A percentile compares a stretch with the other conserved stretches of the same genome.
phyloP scores from a whole-genome alignment of 2,329 filamentous ascomycete species.

The Apiospora hydei region DNA sequence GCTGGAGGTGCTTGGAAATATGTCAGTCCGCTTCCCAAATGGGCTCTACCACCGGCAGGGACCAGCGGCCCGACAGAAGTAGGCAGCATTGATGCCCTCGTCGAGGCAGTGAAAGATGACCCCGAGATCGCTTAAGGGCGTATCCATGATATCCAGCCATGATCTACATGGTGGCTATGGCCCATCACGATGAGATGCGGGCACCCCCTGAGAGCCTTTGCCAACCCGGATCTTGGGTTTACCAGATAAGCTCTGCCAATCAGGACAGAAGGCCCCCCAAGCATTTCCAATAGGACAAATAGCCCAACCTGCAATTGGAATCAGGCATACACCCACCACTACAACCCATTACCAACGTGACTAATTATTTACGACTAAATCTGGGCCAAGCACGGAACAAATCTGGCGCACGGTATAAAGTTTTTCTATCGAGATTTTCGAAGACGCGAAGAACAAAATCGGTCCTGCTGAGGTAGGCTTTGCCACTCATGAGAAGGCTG shows the following conservation, averaged over 20 bases:
- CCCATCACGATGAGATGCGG: neutral
- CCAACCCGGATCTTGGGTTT: slow-evolving; percentile 8
- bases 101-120: slow-evolving; percentile 59
- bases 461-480: slow-evolving; percentile 11
- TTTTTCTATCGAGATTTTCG: slow-evolving; percentile 22
- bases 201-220: neutral
- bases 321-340: neutral
- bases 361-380: neutral
- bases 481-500: slow-evolving; percentile 15
- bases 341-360: neutral
- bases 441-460: slow-evolving; percentile 24
- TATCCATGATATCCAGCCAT: neutral
- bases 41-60: slow-evolving; percentile 84
- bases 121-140: slow-evolving; percentile 46
- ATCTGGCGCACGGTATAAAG: slow-evolving; percentile 19
- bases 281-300: slow-evolving; percentile 17
- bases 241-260: slow-evolving; percentile 8
- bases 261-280: neutral
- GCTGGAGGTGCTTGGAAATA: slow-evolving; percentile 86
- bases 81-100: slow-evolving; percentile 65
- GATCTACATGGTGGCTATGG: neutral
- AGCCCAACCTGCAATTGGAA: neutral
- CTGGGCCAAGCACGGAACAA: slow-evolving; percentile 15
- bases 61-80: slow-evolving; percentile 75
- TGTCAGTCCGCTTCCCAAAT: slow-evolving; percentile 80